Evolutionary conservation across 176 grass and related monocot species (phyloP), one percentile per base, ranked within the genome.

Genomic region (Tillandsia leiboldiana): DNA sequence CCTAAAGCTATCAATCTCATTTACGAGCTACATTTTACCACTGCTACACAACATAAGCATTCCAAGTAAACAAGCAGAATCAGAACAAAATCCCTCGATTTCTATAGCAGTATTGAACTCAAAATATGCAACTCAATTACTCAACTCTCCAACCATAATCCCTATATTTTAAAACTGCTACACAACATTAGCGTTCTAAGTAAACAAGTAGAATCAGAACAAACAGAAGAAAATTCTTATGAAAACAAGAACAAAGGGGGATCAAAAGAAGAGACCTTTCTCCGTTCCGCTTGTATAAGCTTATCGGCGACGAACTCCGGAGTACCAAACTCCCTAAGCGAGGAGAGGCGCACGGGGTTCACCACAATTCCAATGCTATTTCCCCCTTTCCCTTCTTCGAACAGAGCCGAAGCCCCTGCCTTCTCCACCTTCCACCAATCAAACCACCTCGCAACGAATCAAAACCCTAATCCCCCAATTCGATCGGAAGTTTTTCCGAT

Each of bases 281-380:
- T 89, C 75, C 74, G 87, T 68, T 97, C 93, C 66, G 89, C 89
- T 76, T 87, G 89, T 42, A 97, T 69, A 72, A 97, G 88, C 69
- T 86, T 97, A 12, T 90, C 79, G 1, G 93, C 93, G 2, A 96
- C 84, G 1, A 96, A 92, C 54, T 92, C 79, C n/a, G 86, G 89
- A 1, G 89, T 89, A 26, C 89, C 93, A 23, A 96, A 96, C 26
- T 96, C 93, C 42, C 71, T 75, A 50, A 96, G 78, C 23, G 93
- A 85, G 14, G 87, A 81, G 47, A 96, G 80, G 9, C 93, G 89
- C 8, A 96, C 88, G 2, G 93, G 93, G 68, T 81, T 89, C 18
- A 96, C 86, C 26, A 96, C 86, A 11, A 96, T 71, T 50, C 92
- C 93, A 6, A 96, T 92, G 57, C 81, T 96, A 63, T 92, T 96